Percentiles rank a stretch among this genome's conserved stretches.
Conservation (phyloP, 306 rosid species). For the Hippophae rhamnoides region DNA sequence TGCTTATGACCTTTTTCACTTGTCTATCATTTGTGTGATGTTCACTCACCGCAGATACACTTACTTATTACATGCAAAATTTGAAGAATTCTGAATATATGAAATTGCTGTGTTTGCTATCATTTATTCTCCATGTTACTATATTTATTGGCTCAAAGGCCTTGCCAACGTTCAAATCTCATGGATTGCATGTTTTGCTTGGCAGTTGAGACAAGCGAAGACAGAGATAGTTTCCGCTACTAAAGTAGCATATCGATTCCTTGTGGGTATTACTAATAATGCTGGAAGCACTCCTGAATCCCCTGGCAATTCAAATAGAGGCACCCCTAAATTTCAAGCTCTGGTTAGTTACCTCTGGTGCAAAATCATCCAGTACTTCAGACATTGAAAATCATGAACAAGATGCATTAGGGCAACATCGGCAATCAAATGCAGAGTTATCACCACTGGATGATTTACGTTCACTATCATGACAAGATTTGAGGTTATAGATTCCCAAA, state of each 20-base stretch:
- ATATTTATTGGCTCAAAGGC: neutral
- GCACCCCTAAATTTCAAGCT: constrained; percentile 62
- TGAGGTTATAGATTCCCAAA: too few relatives aligned
- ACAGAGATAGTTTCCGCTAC: constrained; percentile 86
- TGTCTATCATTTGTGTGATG: too few relatives aligned
- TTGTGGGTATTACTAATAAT: constrained; percentile 64
- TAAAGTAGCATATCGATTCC: constrained; percentile 90
- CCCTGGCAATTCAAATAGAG: constrained; percentile 58
- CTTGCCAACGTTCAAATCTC: neutral
- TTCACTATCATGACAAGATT: too few relatives aligned
- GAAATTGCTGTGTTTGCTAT: neutral
- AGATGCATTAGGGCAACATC: constrained; percentile 20
- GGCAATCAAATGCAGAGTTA: constrained; percentile 27
- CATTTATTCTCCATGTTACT: neutral
- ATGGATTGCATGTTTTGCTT: constrained; percentile 9
- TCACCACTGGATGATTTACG: too few relatives aligned
- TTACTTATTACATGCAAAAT: too few relatives aligned
- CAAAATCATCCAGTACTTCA: constrained; percentile 78
- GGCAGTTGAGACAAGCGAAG: constrained; percentile 93
- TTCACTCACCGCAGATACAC: too few relatives aligned
- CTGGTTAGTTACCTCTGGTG: constrained; percentile 65
- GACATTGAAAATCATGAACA: constrained; percentile 52
- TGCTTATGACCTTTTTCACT: too few relatives aligned
- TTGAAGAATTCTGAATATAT: too few relatives aligned
- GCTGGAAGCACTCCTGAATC: constrained; percentile 38